Base-by-base conservation (phyloP, 208 protist genomes). In the Trypanosoma congolense region DNA sequence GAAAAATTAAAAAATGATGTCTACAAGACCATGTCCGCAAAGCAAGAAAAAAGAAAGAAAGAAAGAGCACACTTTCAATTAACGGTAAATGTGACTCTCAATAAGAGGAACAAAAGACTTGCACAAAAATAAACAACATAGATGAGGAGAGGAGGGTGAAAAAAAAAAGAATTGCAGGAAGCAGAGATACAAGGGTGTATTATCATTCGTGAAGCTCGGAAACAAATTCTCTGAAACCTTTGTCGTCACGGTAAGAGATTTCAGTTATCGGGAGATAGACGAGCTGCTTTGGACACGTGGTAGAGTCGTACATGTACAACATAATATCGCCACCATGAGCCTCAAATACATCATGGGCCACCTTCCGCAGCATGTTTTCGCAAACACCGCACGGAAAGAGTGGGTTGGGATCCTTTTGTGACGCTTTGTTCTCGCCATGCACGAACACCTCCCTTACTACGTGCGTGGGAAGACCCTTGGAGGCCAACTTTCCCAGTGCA, bases 331-430 rank as follows among this genome's bases (percentile, higher is more conserved):
- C 77, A 29, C 84, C 73, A 70, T 90, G 87, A 49, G 61, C 61
- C 6, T 61, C 33, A 31, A 60, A 53, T 19, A 95, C 82, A 47
- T 95, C 88, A 47, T 77, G 79, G 36, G 61, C 82, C 10, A 91
- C 80, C 64, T 82, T 90, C 36, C 80, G 81, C 40, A 95, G 61
- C 84, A 92, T 95, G 60, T 92, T 95, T 64, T 95, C 88, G 48
- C 88, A 95, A 2, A 92, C 88, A 25, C 88, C 88, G 49, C 88
- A 95, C 9, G 88, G 88, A 52, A 95, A 95, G 22, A 95, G 77
- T 29, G 88, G 88, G 63, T 95, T 95, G 14, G 72, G 42, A 44
- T 95, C 80, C 53, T 79, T 81, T 44, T 71, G 74, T 6, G 53
- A 42, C n/a, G 45, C 60, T 30, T 38, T 48, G 44, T 82, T 79